A percentile compares a stretch with the other conserved stretches of the same genome.
These are phyloP conservation scores for Tetrapyrgos nigripes DNA, from an alignment of 1,284 basidiomycete species.

Conservation along the genomic window DNA sequence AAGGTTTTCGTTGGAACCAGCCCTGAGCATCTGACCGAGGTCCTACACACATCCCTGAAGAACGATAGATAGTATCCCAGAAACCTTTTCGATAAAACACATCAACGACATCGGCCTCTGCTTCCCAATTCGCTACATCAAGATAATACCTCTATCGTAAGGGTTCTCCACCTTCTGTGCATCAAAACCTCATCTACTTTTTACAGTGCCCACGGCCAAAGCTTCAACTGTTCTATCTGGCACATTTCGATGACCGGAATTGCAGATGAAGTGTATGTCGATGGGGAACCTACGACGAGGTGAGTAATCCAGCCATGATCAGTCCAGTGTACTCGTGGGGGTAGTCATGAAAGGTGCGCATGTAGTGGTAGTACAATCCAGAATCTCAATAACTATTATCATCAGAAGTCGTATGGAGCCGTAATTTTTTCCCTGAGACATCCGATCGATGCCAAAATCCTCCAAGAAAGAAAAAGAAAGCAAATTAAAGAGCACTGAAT, in stretches of 20 bases:
- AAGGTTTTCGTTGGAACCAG: slow-evolving; percentile 69
- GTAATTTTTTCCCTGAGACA: too few species aligned
- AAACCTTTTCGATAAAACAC: slow-evolving; percentile 67
- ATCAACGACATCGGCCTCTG: slow-evolving; percentile 58
- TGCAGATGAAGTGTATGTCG: slow-evolving; percentile 58
- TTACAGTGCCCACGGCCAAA: slow-evolving; percentile 66
- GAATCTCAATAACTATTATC: too few species aligned
- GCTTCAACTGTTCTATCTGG: slow-evolving; percentile 83
- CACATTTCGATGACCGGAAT: slow-evolving; percentile 68
- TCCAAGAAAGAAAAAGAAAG: too few species aligned
- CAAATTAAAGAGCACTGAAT: too few species aligned
- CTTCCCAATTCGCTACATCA: slow-evolving; percentile 72
- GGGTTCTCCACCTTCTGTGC: slow-evolving; percentile 24
- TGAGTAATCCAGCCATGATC: slow-evolving; percentile 36
- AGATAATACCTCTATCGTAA: slow-evolving; percentile 76
- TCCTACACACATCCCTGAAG: slow-evolving; percentile 65
- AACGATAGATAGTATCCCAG: slow-evolving; percentile 61
- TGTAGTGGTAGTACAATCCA: too few species aligned
- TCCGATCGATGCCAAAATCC: too few species aligned
- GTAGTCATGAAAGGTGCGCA: too few species aligned
- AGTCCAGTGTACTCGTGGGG: background rate
- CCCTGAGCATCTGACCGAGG: slow-evolving; percentile 69
- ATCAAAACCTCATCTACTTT: background rate
- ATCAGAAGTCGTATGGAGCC: too few species aligned
- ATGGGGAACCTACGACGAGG: slow-evolving; percentile 64